Conservation (phyloP, 1,284 basidiomycete genomes). For the Malassezia arunalokei region DNA sequence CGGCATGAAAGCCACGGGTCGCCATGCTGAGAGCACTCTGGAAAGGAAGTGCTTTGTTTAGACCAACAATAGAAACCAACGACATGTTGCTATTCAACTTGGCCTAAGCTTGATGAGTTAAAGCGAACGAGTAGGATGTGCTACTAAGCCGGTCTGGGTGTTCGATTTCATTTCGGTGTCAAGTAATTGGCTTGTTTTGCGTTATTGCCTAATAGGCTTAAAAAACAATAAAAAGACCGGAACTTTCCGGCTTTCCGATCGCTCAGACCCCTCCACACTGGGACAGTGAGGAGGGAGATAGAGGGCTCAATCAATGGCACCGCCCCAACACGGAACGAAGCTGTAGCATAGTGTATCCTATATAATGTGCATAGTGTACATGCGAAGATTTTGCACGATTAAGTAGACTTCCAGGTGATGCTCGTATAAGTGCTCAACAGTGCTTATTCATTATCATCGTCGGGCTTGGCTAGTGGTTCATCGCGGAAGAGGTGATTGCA, state of each 20-base stretch:
- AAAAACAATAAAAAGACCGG: not conserved
- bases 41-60: slow-evolving; percentile 7
- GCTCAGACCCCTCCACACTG: too few relatives aligned
- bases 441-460: slow-evolving; percentile 8
- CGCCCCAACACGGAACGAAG: too few relatives aligned
- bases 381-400: too few relatives aligned
- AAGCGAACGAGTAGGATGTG: not conserved
- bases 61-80: slow-evolving; percentile 12
- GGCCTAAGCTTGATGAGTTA: not conserved
- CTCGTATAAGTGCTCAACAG: too few relatives aligned
- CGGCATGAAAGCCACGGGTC: slow-evolving; percentile 13
- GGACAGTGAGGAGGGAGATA: too few relatives aligned
- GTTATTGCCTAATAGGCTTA: not conserved
- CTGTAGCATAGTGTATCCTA: too few relatives aligned
- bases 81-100: slow-evolving; percentile 4
- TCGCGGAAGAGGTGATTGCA: slow-evolving; percentile 40
- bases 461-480: slow-evolving; percentile 10
- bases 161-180: slow-evolving; percentile 1
- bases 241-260: not conserved
- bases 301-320: too few relatives aligned
- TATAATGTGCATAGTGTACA: too few relatives aligned
- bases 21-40: not conserved
- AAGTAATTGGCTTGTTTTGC: not conserved
- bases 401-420: too few relatives aligned
- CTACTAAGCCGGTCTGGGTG: not conserved